phyloP scores from a whole-genome alignment of 2,329 filamentous ascomycete genomes.

The Aureobasidium sp. region DNA sequence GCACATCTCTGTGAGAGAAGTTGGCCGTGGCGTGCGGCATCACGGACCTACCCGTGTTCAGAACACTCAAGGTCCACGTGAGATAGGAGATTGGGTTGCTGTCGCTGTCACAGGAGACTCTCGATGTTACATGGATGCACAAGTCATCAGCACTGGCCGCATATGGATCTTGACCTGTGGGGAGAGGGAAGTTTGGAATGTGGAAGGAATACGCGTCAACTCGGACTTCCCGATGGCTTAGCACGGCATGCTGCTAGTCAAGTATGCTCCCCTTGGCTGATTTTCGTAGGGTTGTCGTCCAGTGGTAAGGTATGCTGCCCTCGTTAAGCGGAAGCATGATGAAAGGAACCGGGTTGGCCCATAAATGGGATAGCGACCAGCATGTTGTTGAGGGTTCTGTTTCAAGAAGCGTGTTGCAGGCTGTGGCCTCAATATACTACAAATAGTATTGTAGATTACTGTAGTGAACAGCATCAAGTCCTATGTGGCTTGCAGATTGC shows the following conservation, averaged over 20 bases:
- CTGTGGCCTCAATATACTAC: slow-evolving; percentile 8
- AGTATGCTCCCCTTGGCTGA: neutral
- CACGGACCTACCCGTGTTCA: neutral
- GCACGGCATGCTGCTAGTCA: neutral
- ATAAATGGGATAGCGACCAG: neutral
- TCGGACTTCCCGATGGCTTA: neutral
- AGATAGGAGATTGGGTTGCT: neutral
- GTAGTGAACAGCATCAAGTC: neutral
- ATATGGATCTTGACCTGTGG: neutral
- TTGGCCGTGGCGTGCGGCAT: neutral
- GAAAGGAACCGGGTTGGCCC: neutral
- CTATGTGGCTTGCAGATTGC: slow-evolving; percentile 7
- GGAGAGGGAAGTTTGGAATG: neutral
- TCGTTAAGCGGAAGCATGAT: neutral
- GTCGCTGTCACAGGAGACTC: neutral
- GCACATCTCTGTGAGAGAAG: neutral
- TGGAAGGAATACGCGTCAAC: neutral
- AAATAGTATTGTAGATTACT: neutral
- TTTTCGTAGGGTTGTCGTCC: neutral
- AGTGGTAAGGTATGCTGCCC: neutral
- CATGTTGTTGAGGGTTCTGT: neutral
- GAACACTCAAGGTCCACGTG: neutral
- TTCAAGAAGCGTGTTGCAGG: slow-evolving; percentile 12
- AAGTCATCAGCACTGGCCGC: slow-evolving; percentile 1
- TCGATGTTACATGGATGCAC: neutral